phyloP scores from a whole-genome alignment of 768 basidiomycete species.

The Postia placenta region DNA sequence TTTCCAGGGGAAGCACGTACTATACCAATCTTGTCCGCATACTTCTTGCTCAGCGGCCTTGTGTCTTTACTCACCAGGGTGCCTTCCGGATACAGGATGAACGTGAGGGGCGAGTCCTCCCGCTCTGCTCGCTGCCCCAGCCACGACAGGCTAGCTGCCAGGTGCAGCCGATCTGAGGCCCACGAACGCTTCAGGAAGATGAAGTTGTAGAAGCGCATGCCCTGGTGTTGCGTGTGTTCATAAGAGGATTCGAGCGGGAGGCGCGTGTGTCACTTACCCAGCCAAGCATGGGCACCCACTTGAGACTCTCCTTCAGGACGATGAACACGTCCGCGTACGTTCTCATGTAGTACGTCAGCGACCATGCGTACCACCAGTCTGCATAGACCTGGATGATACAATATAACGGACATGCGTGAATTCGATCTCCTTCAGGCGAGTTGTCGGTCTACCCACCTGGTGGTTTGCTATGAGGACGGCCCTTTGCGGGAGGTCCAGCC shows the following conservation, averaged over 20 bases:
- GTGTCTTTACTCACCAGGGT: conserved; percentile 89
- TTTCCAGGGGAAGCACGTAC: conserved; percentile 43
- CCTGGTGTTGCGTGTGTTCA: conserved; percentile 42
- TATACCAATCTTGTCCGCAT: conserved; percentile 82
- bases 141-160: conserved; percentile 59
- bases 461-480: conserved; percentile 89
- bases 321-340: conserved; percentile 78
- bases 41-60: conserved; percentile 77
- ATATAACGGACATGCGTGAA: background rate
- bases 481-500: conserved; percentile 69
- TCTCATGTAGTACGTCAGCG: conserved; percentile 62
- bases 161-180: conserved; percentile 72
- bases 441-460: conserved; percentile 53
- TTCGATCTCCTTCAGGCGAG: too few relatives aligned
- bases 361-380: conserved; percentile 88
- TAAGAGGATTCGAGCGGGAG: background rate
- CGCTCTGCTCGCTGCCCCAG: conserved; percentile 66
- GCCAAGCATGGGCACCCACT: conserved; percentile 81
- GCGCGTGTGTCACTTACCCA: conserved; percentile 78
- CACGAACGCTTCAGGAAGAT: conserved; percentile 91
- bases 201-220: conserved; percentile 92
- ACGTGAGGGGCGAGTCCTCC: conserved; percentile 65
- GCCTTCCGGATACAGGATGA: conserved; percentile 93
- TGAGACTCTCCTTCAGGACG: conserved; percentile 86
- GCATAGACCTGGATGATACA: conserved; percentile 53